Conservation (phyloP, 2,329 filamentous ascomycete genomes). For the Helotiales sp. region DNA sequence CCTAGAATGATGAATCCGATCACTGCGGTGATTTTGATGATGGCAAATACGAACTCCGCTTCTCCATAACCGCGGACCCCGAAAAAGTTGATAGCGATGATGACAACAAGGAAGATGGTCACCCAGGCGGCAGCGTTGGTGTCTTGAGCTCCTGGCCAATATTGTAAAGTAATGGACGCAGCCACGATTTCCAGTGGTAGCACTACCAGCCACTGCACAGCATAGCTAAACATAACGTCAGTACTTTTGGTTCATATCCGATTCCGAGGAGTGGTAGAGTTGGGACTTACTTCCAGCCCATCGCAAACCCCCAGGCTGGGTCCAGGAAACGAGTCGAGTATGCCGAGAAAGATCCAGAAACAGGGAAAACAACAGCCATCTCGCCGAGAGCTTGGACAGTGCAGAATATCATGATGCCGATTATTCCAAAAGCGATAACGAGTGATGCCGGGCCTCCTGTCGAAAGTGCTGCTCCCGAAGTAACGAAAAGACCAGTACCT, state of each 20-base stretch:
- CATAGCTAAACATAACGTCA: constrained; percentile 50
- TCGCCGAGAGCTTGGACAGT: constrained; percentile 91
- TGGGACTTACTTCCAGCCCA: constrained; percentile 81
- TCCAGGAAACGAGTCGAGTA: constrained; percentile 94
- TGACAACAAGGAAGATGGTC: constrained; percentile 76
- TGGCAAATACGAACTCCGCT: constrained; percentile 84
- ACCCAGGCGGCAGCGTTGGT: constrained; percentile 72
- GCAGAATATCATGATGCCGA: constrained; percentile 75
- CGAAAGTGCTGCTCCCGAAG: constrained; percentile 38
- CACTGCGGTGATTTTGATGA: constrained; percentile 76
- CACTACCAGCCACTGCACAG: constrained; percentile 82
- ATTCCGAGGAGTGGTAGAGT: constrained; percentile 51
- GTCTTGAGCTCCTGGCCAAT: constrained; percentile 61
- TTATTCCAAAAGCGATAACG: constrained; percentile 40
- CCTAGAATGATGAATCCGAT: constrained; percentile 69
- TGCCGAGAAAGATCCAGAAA: constrained; percentile 87
- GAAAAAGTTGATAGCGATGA: constrained; percentile 83
- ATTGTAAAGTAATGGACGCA: constrained; percentile 80
- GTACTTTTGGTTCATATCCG: neutral
- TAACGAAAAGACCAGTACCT: constrained; percentile 53
- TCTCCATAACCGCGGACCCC: constrained; percentile 88
- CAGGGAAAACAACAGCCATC: constrained; percentile 87
- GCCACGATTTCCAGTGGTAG: constrained; percentile 82
- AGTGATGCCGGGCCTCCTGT: constrained; percentile 45
- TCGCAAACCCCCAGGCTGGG: constrained; percentile 91